Evolutionary conservation across 768 basidiomycete species (phyloP).

Genomic region (Amanita subjunquillea): DNA sequence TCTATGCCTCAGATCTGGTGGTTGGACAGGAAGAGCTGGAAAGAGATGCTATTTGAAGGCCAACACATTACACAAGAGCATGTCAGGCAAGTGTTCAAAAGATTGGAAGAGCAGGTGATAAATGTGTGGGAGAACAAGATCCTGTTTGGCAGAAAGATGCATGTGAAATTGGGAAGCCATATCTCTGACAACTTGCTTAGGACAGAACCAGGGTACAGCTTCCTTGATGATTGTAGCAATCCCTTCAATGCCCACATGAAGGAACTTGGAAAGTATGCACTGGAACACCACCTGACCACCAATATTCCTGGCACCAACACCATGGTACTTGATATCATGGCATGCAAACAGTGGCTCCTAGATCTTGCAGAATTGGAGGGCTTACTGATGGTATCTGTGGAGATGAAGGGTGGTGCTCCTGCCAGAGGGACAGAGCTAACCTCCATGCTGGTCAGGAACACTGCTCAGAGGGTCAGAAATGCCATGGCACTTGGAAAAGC

Average conservation of each 20-base stretch:
- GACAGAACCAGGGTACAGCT: slow-evolving; percentile 11
- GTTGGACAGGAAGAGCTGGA: slow-evolving; percentile 9
- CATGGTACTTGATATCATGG: not conserved
- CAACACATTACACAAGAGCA: slow-evolving; percentile 5
- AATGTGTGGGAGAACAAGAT: slow-evolving; percentile 13
- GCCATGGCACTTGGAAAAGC: slow-evolving; percentile 10
- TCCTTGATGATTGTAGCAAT: slow-evolving; percentile 9
- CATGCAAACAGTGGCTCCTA: not conserved
- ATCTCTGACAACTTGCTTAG: slow-evolving; percentile 12
- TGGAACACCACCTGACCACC: slow-evolving; percentile 5
- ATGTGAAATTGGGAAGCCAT: not conserved
- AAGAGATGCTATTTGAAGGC: slow-evolving; percentile 11
- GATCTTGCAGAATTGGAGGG: not conserved
- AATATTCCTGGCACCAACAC: slow-evolving; percentile 2
- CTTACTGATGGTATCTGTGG: not conserved
- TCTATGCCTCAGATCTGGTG: slow-evolving; percentile 11
- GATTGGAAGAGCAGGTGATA: slow-evolving; percentile 6
- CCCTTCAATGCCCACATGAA: slow-evolving; percentile 3
- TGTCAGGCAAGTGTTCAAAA: slow-evolving; percentile 5
- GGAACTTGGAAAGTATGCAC: not conserved
- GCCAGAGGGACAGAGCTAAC: slow-evolving; percentile 9
- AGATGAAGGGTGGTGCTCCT: slow-evolving; percentile 11
- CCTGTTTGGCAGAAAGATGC: slow-evolving; percentile 4
- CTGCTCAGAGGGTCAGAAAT: slow-evolving; percentile 5
- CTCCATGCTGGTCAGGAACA: slow-evolving; percentile 7